These are phyloP conservation scores for Lepiota subincarnata DNA, from an alignment of 768 basidiomycete species.

Conservation along the genomic window DNA sequence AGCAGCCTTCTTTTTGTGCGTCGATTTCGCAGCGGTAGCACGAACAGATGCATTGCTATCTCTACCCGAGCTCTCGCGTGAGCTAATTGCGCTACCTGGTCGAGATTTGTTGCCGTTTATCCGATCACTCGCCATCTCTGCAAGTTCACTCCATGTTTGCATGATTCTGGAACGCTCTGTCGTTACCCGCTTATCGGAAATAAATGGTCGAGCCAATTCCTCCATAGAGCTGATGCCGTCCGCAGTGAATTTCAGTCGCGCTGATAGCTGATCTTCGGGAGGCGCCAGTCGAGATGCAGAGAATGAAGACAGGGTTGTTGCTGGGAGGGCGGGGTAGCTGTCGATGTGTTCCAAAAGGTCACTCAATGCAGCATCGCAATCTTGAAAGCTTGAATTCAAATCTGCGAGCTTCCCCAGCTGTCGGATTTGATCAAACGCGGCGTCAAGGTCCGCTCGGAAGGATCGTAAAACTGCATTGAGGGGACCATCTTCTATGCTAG, in stretches of 20 bases:
- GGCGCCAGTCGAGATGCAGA: conserved; percentile 37
- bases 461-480: conserved; percentile 60
- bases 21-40: conserved; percentile 13
- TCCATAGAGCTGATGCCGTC: conserved; percentile 45
- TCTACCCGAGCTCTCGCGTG: conserved; percentile 53
- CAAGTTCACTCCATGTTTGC: conserved; percentile 78
- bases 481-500: conserved; percentile 32
- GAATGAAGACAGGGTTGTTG: conserved; percentile 46
- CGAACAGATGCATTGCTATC: conserved; percentile 48
- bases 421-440: conserved; percentile 43
- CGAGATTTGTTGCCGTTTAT: conserved; percentile 59
- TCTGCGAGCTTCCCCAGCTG: conserved; percentile 51
- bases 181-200: conserved; percentile 56
- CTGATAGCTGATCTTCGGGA: conserved; percentile 64
- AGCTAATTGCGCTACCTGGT: conserved; percentile 60
- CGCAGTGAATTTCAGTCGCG: conserved; percentile 63
- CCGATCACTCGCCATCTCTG: conserved; percentile 75
- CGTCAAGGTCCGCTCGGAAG: conserved; percentile 54
- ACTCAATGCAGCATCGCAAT: conserved; percentile 74
- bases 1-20: conserved; percentile 23
- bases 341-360: conserved; percentile 85
- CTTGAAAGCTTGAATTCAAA: conserved; percentile 43
- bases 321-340: conserved; percentile 66
- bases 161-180: conserved; percentile 62
- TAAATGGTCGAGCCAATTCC: conserved; percentile 35